Evolutionary conservation across 2,329 filamentous ascomycete genomes (phyloP).

Genomic region (Xylariaceae sp.): DNA sequence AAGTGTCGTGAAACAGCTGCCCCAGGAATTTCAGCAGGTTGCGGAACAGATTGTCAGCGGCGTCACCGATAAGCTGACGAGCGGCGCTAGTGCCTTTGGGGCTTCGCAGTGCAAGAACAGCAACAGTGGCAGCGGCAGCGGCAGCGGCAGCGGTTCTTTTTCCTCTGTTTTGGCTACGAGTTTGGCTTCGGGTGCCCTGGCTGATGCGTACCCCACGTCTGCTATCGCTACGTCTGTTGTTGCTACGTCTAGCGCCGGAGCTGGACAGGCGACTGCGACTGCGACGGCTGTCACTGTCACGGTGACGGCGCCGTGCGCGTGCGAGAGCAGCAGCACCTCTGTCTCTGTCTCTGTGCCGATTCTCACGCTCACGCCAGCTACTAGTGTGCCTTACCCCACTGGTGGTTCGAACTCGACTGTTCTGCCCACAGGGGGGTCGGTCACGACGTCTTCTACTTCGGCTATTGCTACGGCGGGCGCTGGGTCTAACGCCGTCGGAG

Average conservation of each 20-base stretch:
- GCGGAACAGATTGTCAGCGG: slow-evolving; percentile 21
- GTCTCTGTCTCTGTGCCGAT: background rate
- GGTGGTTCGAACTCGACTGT: slow-evolving; percentile 32
- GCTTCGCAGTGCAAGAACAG: slow-evolving; percentile 28
- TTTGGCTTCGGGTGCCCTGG: background rate
- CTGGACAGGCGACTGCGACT: background rate
- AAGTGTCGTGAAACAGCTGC: slow-evolving; percentile 29
- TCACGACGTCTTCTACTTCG: slow-evolving; percentile 17
- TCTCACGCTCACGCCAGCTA: background rate
- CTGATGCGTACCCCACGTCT: slow-evolving; percentile 4
- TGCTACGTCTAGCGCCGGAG: background rate
- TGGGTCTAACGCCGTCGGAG: slow-evolving; percentile 27
- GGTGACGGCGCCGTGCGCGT: slow-evolving; percentile 27
- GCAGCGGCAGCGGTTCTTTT: background rate
- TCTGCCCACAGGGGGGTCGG: slow-evolving; percentile 21
- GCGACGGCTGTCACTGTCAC: slow-evolving; percentile 23
- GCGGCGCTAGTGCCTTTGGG: slow-evolving; percentile 27
- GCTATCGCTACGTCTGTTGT: background rate
- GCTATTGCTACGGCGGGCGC: slow-evolving; percentile 32
- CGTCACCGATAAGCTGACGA: slow-evolving; percentile 26
- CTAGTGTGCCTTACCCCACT: slow-evolving; percentile 11
- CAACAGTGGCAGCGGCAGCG: background rate
- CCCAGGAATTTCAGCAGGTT: slow-evolving; percentile 23
- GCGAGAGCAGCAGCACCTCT: slow-evolving; percentile 7
- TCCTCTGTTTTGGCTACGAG: background rate